Percentiles rank a stretch among this genome's conserved stretches.
Evolutionary conservation across 208 protist genomes (phyloP).

Genomic region (Acanthamoeba divionensis): DNA sequence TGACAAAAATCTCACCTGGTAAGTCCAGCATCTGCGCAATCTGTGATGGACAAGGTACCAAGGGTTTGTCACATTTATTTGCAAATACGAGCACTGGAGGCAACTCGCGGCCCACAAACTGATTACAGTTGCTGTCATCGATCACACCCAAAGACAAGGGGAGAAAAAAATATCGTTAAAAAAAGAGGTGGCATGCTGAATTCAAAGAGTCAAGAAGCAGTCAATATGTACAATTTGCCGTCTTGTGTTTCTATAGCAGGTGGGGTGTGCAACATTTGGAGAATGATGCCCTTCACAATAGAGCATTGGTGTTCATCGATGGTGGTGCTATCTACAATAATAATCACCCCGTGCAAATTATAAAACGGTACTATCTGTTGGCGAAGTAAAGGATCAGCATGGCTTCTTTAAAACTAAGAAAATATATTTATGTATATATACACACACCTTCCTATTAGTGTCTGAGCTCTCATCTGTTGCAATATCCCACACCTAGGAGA

Average conservation of each 20-base stretch:
- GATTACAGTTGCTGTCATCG: background rate
- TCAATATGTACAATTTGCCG: background rate
- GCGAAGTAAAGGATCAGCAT: background rate
- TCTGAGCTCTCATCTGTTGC: background rate
- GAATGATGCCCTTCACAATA: background rate
- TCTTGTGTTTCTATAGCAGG: background rate
- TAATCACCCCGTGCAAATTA: conserved; percentile 17
- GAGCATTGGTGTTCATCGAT: background rate
- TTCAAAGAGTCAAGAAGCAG: background rate
- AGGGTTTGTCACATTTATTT: conserved; percentile 25
- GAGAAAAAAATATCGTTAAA: background rate
- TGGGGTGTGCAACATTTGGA: background rate
- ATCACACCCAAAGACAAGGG: background rate
- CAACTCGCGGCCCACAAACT: background rate
- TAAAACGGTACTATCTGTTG: conserved; percentile 40
- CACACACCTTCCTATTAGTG: background rate
- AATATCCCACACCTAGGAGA: conserved; percentile 1
- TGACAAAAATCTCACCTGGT: background rate
- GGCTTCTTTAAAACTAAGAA: background rate
- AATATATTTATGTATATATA: background rate
- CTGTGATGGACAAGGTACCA: background rate
- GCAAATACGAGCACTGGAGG: conserved; percentile 16
- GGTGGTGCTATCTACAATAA: conserved; percentile 12
- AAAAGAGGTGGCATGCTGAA: too few relatives aligned
- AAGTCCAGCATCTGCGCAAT: conserved; percentile 8